A percentile compares a stretch with the other conserved stretches of the same genome.
phyloP scores from a whole-genome alignment of 1,284 basidiomycete species.

The Microbotryomycetes sp. region DNA sequence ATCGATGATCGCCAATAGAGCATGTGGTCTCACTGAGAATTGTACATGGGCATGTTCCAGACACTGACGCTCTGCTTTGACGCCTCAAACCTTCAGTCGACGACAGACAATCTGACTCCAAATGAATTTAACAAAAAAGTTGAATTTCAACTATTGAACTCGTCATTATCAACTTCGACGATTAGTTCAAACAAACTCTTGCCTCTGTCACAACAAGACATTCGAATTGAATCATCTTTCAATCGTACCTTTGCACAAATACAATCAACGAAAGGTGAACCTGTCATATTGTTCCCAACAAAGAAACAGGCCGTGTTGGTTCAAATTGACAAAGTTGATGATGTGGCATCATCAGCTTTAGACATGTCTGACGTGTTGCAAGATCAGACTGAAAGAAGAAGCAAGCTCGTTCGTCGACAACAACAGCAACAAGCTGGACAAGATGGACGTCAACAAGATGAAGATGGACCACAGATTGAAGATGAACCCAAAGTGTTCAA shows the following conservation, averaged over 20 bases:
- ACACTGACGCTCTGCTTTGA: not conserved
- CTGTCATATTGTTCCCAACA: not conserved
- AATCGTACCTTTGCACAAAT: not conserved
- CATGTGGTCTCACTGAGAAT: too few species aligned
- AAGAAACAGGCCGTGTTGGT: conserved; percentile 9
- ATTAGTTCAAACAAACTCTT: not conserved
- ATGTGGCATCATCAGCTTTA: conserved; percentile 20
- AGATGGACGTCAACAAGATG: not conserved
- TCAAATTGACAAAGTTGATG: conserved; percentile 24
- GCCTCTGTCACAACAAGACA: not conserved
- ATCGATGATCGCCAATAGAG: too few species aligned
- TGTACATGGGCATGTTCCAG: too few species aligned
- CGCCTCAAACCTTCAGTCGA: conserved; percentile 8
- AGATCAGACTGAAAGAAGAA: conserved; percentile 14
- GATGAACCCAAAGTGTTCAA: not conserved
- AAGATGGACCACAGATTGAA: not conserved
- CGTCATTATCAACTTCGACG: conserved; percentile 31
- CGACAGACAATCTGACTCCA: not conserved
- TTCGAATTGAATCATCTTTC: not conserved
- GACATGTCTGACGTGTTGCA: conserved; percentile 8
- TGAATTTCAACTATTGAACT: conserved; percentile 34
- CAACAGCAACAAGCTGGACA: not conserved
- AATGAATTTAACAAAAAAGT: conserved; percentile 31
- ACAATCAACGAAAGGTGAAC: not conserved
- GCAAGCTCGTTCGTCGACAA: not conserved